Percentiles rank a stretch among this genome's conserved stretches.
phyloP scores from a whole-genome alignment of 441 rosid species.

The Populus tomentosa region DNA sequence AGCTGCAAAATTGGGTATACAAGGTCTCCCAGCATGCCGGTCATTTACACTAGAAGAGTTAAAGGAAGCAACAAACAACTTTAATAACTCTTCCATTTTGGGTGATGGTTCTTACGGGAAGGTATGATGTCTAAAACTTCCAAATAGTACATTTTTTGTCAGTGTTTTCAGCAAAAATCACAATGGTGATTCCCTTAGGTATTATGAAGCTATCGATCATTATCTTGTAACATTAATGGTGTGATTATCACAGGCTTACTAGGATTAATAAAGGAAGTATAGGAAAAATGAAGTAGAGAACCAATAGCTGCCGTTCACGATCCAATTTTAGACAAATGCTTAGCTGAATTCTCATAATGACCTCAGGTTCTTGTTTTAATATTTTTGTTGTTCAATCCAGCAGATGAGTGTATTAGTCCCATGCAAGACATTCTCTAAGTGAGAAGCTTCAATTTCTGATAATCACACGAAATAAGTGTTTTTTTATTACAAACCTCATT shows the following conservation, averaged over 20 bases:
- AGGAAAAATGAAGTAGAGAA: not conserved
- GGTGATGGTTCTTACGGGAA: constrained; percentile 52
- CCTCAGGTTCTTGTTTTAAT: no score
- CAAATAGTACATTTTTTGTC: not conserved
- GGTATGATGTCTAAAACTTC: constrained; percentile 24
- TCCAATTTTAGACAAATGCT: not conserved
- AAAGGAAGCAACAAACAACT: constrained; percentile 43
- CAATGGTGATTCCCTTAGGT: not conserved
- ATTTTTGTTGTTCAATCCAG: no score
- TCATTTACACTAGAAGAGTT: constrained; percentile 44
- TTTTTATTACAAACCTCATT: not conserved
- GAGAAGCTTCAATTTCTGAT: not conserved
- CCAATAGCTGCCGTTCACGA: not conserved
- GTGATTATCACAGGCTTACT: not conserved
- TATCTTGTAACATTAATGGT: not conserved
- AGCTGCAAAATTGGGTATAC: constrained; percentile 31
- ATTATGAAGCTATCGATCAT: not conserved
- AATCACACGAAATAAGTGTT: not conserved
- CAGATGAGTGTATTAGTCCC: no score
- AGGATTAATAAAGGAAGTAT: not conserved
- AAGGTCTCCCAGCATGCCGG: constrained; percentile 38
- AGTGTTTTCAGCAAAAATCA: not conserved
- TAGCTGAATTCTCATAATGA: no score
- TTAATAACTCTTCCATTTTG: constrained; percentile 29
- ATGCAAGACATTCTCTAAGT: not conserved